These are phyloP conservation scores for Lippia alba DNA, from an alignment of 305 asterid species.

Conservation along the genomic window DNA sequence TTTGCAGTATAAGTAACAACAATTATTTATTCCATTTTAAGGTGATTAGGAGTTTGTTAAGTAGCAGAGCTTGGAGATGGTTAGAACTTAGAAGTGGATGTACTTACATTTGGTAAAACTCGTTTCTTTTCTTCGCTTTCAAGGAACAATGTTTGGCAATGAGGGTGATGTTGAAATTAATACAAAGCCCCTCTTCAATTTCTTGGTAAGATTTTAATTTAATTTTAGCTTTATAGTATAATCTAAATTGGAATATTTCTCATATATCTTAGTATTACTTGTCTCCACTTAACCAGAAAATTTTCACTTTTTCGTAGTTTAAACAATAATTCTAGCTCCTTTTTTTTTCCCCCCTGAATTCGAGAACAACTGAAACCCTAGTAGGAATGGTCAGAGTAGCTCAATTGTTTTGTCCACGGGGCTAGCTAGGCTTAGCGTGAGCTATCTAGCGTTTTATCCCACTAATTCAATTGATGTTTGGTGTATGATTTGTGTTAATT, in stretches of 20 bases:
- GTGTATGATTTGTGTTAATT: no score
- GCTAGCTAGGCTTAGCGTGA: no score
- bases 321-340: no score
- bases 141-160: constrained; percentile 32
- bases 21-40: no score
- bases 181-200: background rate
- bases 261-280: background rate
- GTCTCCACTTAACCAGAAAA: no score
- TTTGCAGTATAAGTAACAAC: background rate
- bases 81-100: background rate
- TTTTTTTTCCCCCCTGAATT: background rate
- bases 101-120: constrained; percentile 11
- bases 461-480: no score
- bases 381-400: no score
- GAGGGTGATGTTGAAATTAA: background rate
- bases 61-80: background rate
- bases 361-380: no score
- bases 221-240: background rate
- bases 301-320: no score
- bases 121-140: constrained; percentile 32
- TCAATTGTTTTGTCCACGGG: no score
- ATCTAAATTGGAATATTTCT: background rate
- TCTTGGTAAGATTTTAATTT: background rate
- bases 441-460: no score
- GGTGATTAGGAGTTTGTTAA: background rate